These are phyloP conservation scores for Whalleya microplaca DNA, from an alignment of 2,329 filamentous ascomycete species.

Conservation along the genomic window DNA sequence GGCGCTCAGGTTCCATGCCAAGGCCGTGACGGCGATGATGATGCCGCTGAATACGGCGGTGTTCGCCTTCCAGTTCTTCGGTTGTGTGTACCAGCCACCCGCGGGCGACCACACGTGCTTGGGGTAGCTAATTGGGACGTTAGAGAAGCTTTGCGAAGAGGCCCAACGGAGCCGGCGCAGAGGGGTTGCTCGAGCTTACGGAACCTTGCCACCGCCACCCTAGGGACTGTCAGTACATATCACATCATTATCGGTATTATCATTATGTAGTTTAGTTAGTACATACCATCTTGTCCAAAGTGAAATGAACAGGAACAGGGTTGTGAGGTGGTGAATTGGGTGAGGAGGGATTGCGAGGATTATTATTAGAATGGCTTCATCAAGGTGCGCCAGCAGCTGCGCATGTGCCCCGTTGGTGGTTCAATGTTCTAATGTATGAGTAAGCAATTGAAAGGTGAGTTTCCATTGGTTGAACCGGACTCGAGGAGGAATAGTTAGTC, in stretches of 20 bases:
- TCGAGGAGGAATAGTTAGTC: constrained; percentile 26
- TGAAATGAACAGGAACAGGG: constrained; percentile 33
- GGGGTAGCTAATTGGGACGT: constrained; percentile 70
- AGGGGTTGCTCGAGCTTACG: constrained; percentile 47
- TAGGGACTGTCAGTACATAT: constrained; percentile 48
- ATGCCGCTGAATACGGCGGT: constrained; percentile 75
- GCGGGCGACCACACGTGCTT: constrained; percentile 99
- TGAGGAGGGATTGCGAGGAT: constrained; percentile 29
- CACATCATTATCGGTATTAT: background rate
- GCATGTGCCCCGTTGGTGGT: no score
- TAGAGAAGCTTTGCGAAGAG: constrained; percentile 22
- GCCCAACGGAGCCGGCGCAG: constrained; percentile 2
- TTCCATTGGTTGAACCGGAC: constrained; percentile 8
- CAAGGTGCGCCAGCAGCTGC: no score
- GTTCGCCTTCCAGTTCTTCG: constrained; percentile 93
- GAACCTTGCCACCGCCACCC: constrained; percentile 75
- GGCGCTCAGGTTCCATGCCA: constrained; percentile 73
- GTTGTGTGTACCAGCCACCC: constrained; percentile 97
- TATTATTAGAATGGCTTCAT: constrained; percentile 10
- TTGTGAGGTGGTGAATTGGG: constrained; percentile 40
- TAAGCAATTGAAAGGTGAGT: constrained; percentile 7
- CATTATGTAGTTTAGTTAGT: no score
- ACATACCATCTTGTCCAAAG: constrained; percentile 60
- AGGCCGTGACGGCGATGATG: constrained; percentile 68
- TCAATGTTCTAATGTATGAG: no score